These are phyloP conservation scores for Saturnispora bothae DNA, from an alignment of 805 yeast genomes.

Conservation along the genomic window DNA sequence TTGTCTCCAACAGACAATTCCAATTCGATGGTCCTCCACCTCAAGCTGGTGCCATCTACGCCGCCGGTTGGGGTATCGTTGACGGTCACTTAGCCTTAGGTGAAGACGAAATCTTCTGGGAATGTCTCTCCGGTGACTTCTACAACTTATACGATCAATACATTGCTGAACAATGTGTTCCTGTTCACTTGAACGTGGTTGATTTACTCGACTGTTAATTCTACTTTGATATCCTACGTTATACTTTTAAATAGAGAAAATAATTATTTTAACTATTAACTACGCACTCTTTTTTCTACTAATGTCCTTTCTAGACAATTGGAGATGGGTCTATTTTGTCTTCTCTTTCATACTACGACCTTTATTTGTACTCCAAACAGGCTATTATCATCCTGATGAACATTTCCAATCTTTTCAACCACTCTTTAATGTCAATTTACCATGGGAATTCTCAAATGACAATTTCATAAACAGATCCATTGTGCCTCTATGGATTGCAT, in stretches of 20 bases:
- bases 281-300: background rate
- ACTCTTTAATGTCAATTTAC: constrained; percentile 40
- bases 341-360: constrained; percentile 38
- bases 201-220: constrained; percentile 30
- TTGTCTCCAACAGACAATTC: constrained; percentile 54
- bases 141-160: constrained; percentile 46
- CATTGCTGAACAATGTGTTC: constrained; percentile 36
- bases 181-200: constrained; percentile 34
- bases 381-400: constrained; percentile 97
- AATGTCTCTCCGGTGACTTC: constrained; percentile 46
- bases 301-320: constrained; percentile 1
- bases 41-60: constrained; percentile 46
- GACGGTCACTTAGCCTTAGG: constrained; percentile 43
- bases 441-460: constrained; percentile 72
- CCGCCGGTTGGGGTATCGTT: constrained; percentile 41
- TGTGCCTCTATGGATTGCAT: constrained; percentile 54
- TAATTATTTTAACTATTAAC: too few species aligned
- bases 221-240: too few species aligned
- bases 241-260: too few species aligned
- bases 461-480: constrained; percentile 56
- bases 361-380: constrained; percentile 51
- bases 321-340: constrained; percentile 39
- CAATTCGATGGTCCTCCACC: constrained; percentile 61
- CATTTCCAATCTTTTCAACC: constrained; percentile 88
- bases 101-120: constrained; percentile 36